Percentiles rank a stretch among this genome's conserved stretches.
Evolutionary conservation across 2,329 filamentous ascomycete species (phyloP).

Genomic region (Albophoma yamanashiensis): DNA sequence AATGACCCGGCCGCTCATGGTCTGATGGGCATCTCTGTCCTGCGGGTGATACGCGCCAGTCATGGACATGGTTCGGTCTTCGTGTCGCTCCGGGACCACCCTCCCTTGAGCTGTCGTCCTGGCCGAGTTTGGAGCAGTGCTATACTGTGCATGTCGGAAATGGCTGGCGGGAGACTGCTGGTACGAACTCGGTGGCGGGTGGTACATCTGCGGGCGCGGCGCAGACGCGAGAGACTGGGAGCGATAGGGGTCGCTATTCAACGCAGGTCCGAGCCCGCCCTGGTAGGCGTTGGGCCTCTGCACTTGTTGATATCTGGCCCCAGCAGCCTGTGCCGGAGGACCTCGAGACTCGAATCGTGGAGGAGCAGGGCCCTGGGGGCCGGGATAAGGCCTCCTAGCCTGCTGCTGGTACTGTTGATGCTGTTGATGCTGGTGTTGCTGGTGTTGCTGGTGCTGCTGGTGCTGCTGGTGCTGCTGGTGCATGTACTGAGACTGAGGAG

Average conservation of each 20-base stretch:
- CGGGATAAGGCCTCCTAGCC: constrained; percentile 33
- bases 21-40: constrained; percentile 75
- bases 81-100: constrained; percentile 80
- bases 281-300: constrained; percentile 57
- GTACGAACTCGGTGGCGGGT: constrained; percentile 49
- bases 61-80: constrained; percentile 95
- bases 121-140: constrained; percentile 50
- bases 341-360: constrained; percentile 55
- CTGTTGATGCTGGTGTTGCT: constrained; percentile 36
- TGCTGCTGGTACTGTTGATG: constrained; percentile 28
- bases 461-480: constrained; percentile 37
- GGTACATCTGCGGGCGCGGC: constrained; percentile 63
- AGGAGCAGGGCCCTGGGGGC: constrained; percentile 37
- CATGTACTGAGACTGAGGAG: constrained; percentile 33
- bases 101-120: constrained; percentile 86
- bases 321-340: constrained; percentile 29
- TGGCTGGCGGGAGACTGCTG: constrained; percentile 59
- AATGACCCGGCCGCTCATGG: constrained; percentile 86
- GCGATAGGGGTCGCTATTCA: constrained; percentile 78
- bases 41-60: constrained; percentile 60
- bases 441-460: constrained; percentile 26
- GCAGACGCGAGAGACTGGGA: constrained; percentile 85
- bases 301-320: constrained; percentile 28
- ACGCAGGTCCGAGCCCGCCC: constrained; percentile 52
- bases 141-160: constrained; percentile 64